Evolutionary conservation across 768 basidiomycete genomes (phyloP).

Genomic region (Leucocoprinus birnbaumii): DNA sequence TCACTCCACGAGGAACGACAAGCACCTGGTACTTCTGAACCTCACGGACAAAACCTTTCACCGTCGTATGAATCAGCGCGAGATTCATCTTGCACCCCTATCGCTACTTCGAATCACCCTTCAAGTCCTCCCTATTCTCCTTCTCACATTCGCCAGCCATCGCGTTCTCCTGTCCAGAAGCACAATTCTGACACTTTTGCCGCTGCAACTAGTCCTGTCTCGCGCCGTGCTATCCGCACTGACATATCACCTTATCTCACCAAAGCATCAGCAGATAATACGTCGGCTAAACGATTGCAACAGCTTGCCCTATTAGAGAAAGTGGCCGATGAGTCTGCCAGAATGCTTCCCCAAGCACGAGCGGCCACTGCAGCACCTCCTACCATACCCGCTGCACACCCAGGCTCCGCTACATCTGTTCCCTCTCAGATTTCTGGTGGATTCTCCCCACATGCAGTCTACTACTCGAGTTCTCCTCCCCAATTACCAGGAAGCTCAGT

Average conservation of each 20-base stretch:
- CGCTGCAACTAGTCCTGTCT: background rate
- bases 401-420: conserved; percentile 15
- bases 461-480: conserved; percentile 26
- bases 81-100: conserved; percentile 5
- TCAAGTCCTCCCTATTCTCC: background rate
- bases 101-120: background rate
- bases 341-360: conserved; percentile 43
- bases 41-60: background rate
- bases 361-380: conserved; percentile 12
- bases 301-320: conserved; percentile 71
- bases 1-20: background rate
- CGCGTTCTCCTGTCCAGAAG: background rate
- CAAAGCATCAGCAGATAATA: conserved; percentile 48
- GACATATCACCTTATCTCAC: conserved; percentile 72
- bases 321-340: conserved; percentile 71
- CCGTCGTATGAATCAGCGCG: background rate
- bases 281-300: conserved; percentile 61
- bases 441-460: conserved; percentile 22
- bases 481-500: conserved; percentile 9
- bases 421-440: conserved; percentile 25
- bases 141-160: background rate
- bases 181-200: background rate
- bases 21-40: background rate
- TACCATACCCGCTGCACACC: background rate
- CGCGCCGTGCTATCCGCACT: conserved; percentile 23